Conservation (phyloP, 345 rosid genomes). For the Nephelium lappaceum region DNA sequence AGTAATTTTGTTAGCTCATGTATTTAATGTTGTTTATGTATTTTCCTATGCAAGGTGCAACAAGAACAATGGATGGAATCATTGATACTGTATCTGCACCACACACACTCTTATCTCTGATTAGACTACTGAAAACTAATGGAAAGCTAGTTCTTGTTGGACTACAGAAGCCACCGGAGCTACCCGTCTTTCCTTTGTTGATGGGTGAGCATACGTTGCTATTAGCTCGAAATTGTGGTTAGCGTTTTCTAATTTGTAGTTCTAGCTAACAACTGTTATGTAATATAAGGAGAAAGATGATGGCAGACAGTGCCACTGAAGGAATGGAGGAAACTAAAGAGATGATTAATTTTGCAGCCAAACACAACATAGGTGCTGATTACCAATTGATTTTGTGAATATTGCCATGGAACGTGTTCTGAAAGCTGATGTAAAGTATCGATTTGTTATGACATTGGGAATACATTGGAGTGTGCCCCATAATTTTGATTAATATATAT, state of each 20-base stretch:
- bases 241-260: neutral
- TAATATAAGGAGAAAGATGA: constrained; percentile 44
- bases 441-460: constrained; percentile 61
- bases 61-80: constrained; percentile 49
- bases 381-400: constrained; percentile 51
- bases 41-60: constrained; percentile 17
- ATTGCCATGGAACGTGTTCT: constrained; percentile 49
- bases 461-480: constrained; percentile 36
- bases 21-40: neutral
- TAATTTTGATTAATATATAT: no score
- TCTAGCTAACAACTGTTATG: neutral
- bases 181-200: constrained; percentile 40
- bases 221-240: neutral
- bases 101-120: constrained; percentile 48
- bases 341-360: constrained; percentile 55
- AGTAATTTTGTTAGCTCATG: neutral
- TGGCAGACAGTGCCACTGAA: constrained; percentile 48
- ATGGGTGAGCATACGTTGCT: constrained; percentile 30
- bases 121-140: constrained; percentile 47
- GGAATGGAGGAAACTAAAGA: constrained; percentile 67
- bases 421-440: constrained; percentile 52
- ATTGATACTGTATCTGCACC: constrained; percentile 58
- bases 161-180: constrained; percentile 49
- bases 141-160: constrained; percentile 62
- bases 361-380: constrained; percentile 48